Percentiles rank a stretch among this genome's conserved stretches.
Evolutionary conservation across 345 rosid species (phyloP).

Genomic region (Geranium rotundifolium): DNA sequence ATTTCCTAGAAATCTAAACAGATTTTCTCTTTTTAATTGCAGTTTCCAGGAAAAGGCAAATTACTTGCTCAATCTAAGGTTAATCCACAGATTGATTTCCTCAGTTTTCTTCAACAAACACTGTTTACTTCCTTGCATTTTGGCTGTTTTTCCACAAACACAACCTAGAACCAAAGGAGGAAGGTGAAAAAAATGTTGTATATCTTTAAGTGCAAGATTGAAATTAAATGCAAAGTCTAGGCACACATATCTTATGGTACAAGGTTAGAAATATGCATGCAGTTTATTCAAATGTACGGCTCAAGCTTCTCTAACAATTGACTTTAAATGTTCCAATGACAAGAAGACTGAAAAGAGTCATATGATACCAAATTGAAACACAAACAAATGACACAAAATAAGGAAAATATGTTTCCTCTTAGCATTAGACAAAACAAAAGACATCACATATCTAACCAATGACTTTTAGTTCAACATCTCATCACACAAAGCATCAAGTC

Average conservation of each 20-base stretch:
- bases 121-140: conserved; percentile 1
- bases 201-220: conserved; percentile 19
- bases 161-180: conserved; percentile 8
- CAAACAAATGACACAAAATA: no score
- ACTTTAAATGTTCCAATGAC: background rate
- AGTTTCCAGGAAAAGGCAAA: background rate
- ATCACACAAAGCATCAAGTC: no score
- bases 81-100: background rate
- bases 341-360: no score
- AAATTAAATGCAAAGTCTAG: background rate
- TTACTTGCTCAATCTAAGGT: background rate
- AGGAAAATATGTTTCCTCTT: no score
- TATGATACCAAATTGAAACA: no score
- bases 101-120: conserved; percentile 15
- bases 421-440: background rate
- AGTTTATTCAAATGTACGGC: background rate
- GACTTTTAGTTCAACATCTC: background rate
- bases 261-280: background rate
- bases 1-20: no score
- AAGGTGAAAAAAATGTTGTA: background rate
- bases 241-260: background rate
- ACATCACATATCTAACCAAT: background rate
- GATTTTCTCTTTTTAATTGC: no score
- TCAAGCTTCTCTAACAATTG: background rate
- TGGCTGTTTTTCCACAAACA: conserved; percentile 5